A percentile compares a stretch with the other conserved stretches of the same genome.
Conservation (phyloP, 805 yeast species). For the Myxozyma mucilagina region DNA sequence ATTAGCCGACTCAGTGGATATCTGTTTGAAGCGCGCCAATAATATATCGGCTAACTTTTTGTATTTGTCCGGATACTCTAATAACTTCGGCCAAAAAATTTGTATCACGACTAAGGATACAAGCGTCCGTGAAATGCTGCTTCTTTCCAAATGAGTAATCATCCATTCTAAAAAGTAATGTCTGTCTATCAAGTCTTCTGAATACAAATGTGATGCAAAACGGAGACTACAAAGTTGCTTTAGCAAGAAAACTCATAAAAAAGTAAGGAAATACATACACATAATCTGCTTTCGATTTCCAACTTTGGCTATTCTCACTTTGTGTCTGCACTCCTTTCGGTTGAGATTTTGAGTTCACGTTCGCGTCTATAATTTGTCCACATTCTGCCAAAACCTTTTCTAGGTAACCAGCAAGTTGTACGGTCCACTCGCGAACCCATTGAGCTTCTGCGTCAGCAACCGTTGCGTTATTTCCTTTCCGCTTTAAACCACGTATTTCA, state of each 20-base stretch:
- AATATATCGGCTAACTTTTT: constrained; percentile 66
- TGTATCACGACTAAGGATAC: constrained; percentile 55
- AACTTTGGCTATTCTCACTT: constrained; percentile 33
- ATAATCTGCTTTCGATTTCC: constrained; percentile 59
- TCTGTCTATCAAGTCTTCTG: constrained; percentile 66
- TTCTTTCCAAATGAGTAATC: constrained; percentile 51
- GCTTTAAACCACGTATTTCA: constrained; percentile 60
- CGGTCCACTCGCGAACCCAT: constrained; percentile 90
- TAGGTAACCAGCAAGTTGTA: constrained; percentile 65
- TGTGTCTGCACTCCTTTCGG: not conserved
- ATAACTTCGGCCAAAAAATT: constrained; percentile 70
- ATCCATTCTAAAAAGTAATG: constrained; percentile 64
- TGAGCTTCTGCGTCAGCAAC: constrained; percentile 46
- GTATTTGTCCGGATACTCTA: constrained; percentile 56
- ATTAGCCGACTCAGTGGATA: constrained; percentile 39
- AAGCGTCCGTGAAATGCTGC: constrained; percentile 47
- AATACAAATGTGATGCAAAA: constrained; percentile 63
- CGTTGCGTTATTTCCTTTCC: constrained; percentile 45
- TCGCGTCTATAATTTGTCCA: constrained; percentile 33
- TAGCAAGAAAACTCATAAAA: not conserved
- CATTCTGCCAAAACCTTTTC: constrained; percentile 53
- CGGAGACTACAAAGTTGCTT: constrained; percentile 40
- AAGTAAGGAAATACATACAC: constrained; percentile 35
- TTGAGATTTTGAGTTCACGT: not conserved
- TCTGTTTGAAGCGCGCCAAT: constrained; percentile 45